Evolutionary conservation across 2,329 filamentous ascomycete genomes (phyloP), one percentile per base, ranked within the genome.

Genomic region (Paraphaeosphaeria minitans): DNA sequence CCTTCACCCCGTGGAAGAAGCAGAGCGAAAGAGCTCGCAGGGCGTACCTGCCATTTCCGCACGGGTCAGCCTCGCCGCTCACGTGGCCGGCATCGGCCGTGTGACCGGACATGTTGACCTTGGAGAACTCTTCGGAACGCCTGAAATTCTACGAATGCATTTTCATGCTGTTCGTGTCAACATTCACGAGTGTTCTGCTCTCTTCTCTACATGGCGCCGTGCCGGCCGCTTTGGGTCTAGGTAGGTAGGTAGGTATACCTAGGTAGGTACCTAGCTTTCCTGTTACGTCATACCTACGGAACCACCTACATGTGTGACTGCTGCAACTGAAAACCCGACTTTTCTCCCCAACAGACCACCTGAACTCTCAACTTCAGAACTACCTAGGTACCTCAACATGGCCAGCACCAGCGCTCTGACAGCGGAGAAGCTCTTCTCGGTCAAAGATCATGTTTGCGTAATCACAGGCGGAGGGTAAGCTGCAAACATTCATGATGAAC

Each of bases 381-480:
- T 31, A n/a, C n/a, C n/a, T n/a, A n/a, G n/a, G n/a, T n/a, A n/a
- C n/a, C 24, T 54, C 31, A 55, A 50, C 42, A 83, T 82, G 81
- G 80, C 78, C 2, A 63, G 74, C 67, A 80, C 78, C 56, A 63
- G 78, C 61, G 78, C 81, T 60, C 83, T 85, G 56, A 75, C 78
- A 60, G 78, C 81, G 7, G 75, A 78, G 60, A 83, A 81, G 65
- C 79, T 87, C 10, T 87, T 86, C 76, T 79, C 79, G 37, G 81
- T 86, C 58, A 80, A 84, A 54, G 79, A 77, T 63, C 83, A 83
- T 68, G 83, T 86, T 35, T 84, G 82, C 55, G 78, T 88, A 0
- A 74, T 88, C 46, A 87, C 87, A 2, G 87, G 87, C 52, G 86
- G 86, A 53, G 51, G 51, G 51, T 53, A n/a, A 16, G 39, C 19